phyloP scores from a whole-genome alignment of 1,284 basidiomycete genomes.

The Neolentinus lepideus region DNA sequence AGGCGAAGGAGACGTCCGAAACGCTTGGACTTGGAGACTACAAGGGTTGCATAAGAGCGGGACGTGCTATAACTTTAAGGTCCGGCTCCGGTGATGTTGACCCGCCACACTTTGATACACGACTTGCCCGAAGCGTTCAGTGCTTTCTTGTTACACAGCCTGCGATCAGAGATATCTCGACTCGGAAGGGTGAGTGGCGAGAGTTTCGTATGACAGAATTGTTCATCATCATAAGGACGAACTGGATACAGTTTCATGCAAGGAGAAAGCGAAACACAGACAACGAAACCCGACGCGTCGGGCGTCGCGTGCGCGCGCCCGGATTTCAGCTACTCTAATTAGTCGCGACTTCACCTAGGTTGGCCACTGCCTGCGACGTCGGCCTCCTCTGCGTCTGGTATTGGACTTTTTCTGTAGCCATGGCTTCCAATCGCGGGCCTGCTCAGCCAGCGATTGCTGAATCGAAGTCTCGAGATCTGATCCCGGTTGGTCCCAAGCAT shows the following conservation, averaged over 20 bases:
- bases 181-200: neutral
- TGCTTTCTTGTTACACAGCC: neutral
- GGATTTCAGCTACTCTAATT: too few relatives aligned
- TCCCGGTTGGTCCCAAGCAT: constrained; percentile 45
- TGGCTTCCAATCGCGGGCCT: constrained; percentile 9
- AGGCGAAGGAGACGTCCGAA: neutral
- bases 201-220: neutral
- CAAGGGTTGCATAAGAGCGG: neutral
- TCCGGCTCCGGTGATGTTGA: neutral
- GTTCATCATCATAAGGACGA: too few relatives aligned
- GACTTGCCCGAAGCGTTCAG: neutral
- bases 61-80: neutral
- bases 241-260: too few relatives aligned
- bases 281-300: too few relatives aligned
- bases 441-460: constrained; percentile 14
- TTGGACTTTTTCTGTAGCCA: neutral
- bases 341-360: too few relatives aligned
- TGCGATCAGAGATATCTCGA: neutral
- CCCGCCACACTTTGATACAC: neutral
- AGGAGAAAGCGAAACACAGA: too few relatives aligned
- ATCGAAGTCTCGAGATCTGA: constrained; percentile 37
- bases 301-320: too few relatives aligned
- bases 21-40: neutral
- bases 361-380: too few relatives aligned
- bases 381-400: neutral